phyloP scores from a whole-genome alignment of 139 green algal genomes.

The Dunaliella primolecta region DNA sequence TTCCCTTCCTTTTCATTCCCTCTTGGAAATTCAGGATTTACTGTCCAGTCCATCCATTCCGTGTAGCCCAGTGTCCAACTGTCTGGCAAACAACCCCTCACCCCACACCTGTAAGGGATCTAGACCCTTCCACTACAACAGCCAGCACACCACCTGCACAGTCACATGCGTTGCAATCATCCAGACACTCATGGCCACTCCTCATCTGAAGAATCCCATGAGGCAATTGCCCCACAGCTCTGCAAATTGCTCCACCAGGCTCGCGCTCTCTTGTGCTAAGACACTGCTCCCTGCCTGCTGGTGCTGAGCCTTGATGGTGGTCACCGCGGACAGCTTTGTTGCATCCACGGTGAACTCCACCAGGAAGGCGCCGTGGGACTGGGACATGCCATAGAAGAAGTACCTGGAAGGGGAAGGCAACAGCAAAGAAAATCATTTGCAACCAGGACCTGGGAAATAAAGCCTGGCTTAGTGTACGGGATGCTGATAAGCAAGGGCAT shows the following conservation, averaged over 20 bases:
- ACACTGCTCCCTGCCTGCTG: slow-evolving; percentile 54
- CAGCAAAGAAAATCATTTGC: too few relatives aligned
- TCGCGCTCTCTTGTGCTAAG: slow-evolving; percentile 59
- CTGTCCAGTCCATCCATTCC: too few relatives aligned
- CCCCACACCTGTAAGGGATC: not conserved
- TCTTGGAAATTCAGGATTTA: not conserved
- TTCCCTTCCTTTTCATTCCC: not conserved
- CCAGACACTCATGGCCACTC: not conserved
- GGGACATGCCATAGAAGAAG: slow-evolving; percentile 69
- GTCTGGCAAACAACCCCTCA: too few relatives aligned
- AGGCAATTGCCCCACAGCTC: slow-evolving; percentile 41
- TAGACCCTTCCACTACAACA: too few relatives aligned
- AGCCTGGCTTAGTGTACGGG: too few relatives aligned
- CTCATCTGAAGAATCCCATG: slow-evolving; percentile 37
- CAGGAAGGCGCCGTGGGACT: not conserved
- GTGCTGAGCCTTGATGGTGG: not conserved
- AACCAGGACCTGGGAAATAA: too few relatives aligned
- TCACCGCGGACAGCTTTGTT: not conserved
- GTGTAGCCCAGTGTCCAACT: too few relatives aligned
- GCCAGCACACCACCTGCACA: not conserved
- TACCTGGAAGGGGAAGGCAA: slow-evolving; percentile 51
- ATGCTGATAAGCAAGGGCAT: too few relatives aligned
- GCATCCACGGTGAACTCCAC: not conserved
- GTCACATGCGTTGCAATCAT: not conserved
- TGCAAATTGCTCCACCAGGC: slow-evolving; percentile 35